These are phyloP conservation scores for Verticillium dahliae DNA, from an alignment of 2,329 filamentous ascomycete genomes.

Conservation along the genomic window DNA sequence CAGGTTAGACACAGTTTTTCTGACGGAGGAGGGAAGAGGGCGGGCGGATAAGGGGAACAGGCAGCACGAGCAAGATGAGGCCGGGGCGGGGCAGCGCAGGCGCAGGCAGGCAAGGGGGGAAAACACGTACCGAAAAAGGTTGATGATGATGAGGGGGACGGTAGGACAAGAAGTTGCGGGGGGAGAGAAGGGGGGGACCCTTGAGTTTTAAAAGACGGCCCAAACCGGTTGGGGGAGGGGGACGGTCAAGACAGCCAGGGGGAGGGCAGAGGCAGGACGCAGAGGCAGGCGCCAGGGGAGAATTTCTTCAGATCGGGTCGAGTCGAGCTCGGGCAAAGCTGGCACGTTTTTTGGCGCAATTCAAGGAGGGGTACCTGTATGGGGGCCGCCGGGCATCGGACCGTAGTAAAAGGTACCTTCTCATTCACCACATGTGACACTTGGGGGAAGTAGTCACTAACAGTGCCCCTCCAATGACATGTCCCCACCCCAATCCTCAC, in stretches of 20 bases:
- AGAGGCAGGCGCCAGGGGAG: neutral
- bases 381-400: neutral
- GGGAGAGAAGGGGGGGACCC: constrained; percentile 6
- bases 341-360: constrained; percentile 1
- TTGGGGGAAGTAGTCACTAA: neutral
- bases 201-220: constrained; percentile 12
- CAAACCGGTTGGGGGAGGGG: constrained; percentile 1
- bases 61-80: too few species aligned
- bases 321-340: neutral
- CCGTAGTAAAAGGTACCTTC: neutral
- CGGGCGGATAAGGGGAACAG: too few species aligned
- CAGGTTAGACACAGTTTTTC: constrained; percentile 3
- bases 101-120: constrained; percentile 1
- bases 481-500: neutral
- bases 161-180: constrained; percentile 8
- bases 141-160: constrained; percentile 2
- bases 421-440: neutral
- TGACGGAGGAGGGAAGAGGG: neutral
- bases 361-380: constrained; percentile 1
- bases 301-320: constrained; percentile 1
- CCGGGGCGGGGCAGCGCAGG: neutral
- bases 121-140: neutral
- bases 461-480: neutral
- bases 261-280: constrained; percentile 2
- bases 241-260: constrained; percentile 1